Percentiles rank a stretch among this genome's conserved stretches.
Evolutionary conservation across 2,329 filamentous ascomycete genomes (phyloP).

Genomic region (Talaromyces piceae): DNA sequence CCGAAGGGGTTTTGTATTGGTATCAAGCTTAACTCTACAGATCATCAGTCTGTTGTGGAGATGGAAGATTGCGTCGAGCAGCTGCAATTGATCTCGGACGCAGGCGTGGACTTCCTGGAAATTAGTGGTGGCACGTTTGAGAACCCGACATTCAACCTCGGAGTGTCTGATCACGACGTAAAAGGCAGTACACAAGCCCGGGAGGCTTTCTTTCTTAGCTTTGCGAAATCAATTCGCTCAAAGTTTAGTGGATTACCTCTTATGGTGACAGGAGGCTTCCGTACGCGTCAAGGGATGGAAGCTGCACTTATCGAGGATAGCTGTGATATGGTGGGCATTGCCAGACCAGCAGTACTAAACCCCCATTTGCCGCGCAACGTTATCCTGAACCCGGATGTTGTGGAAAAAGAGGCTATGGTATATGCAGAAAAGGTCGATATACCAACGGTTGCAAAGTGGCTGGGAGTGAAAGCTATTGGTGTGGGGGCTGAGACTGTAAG

Average conservation of each 20-base stretch:
- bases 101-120: slow-evolving; percentile 57
- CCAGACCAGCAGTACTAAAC: slow-evolving; percentile 39
- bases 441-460: background rate
- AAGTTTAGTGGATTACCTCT: slow-evolving; percentile 40
- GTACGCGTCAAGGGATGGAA: slow-evolving; percentile 45
- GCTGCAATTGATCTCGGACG: slow-evolving; percentile 37
- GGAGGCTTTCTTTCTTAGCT: slow-evolving; percentile 63
- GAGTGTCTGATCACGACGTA: background rate
- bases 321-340: slow-evolving; percentile 46
- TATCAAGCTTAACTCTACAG: slow-evolving; percentile 42
- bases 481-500: slow-evolving; percentile 10
- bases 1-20: slow-evolving; percentile 39
- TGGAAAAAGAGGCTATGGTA: slow-evolving; percentile 6
- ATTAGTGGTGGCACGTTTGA: slow-evolving; percentile 56
- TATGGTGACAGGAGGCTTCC: slow-evolving; percentile 59
- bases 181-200: slow-evolving; percentile 42
- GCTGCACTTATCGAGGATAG: slow-evolving; percentile 40
- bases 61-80: slow-evolving; percentile 49
- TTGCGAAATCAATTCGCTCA: slow-evolving; percentile 46
- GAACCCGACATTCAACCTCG: slow-evolving; percentile 30
- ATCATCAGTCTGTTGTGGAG: slow-evolving; percentile 29
- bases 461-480: background rate
- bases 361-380: slow-evolving; percentile 18
- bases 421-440: background rate
- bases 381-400: background rate